Percentiles rank a stretch among this genome's conserved stretches.
Conservation (phyloP, 805 yeast species). For the Yarrowia alimentaria region DNA sequence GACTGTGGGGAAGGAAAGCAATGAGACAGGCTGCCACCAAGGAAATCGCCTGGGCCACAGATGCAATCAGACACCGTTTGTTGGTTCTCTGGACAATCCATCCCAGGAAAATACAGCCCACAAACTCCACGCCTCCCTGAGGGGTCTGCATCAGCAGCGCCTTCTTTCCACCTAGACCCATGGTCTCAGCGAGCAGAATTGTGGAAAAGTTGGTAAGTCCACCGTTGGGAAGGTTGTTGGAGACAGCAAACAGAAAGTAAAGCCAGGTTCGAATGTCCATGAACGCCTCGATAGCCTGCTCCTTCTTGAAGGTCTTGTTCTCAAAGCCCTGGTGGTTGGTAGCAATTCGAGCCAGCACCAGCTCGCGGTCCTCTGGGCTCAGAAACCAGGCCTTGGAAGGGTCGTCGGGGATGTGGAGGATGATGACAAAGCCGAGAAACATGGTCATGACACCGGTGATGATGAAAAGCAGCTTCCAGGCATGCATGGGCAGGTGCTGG, state of each 20-base stretch:
- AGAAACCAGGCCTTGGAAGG: constrained; percentile 52
- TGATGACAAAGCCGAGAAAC: constrained; percentile 37
- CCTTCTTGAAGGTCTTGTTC: constrained; percentile 51
- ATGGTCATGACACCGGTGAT: constrained; percentile 58
- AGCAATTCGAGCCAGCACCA: constrained; percentile 54
- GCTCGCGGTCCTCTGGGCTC: constrained; percentile 46
- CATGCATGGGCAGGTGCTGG: constrained; percentile 38
- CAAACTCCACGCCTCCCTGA: constrained; percentile 41
- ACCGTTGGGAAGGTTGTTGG: constrained; percentile 51
- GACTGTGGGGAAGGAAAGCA: constrained; percentile 43
- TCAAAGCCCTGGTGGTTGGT: constrained; percentile 58
- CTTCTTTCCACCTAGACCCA: constrained; percentile 4
- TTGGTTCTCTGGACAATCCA: constrained; percentile 29
- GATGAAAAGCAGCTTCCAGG: constrained; percentile 58
- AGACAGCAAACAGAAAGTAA: constrained; percentile 44
- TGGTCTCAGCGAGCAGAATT: constrained; percentile 42
- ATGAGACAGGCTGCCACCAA: constrained; percentile 47
- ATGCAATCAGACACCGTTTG: constrained; percentile 41
- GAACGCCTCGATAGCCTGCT: constrained; percentile 53
- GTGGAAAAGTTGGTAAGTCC: constrained; percentile 52
- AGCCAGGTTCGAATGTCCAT: constrained; percentile 53
- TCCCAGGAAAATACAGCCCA: constrained; percentile 31
- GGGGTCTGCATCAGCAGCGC: constrained; percentile 40
- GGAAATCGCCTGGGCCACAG: constrained; percentile 51
- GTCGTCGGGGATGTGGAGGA: constrained; percentile 49